These are phyloP conservation scores for Amanita muscaria DNA, from an alignment of 768 basidiomycete genomes.

Conservation along the genomic window DNA sequence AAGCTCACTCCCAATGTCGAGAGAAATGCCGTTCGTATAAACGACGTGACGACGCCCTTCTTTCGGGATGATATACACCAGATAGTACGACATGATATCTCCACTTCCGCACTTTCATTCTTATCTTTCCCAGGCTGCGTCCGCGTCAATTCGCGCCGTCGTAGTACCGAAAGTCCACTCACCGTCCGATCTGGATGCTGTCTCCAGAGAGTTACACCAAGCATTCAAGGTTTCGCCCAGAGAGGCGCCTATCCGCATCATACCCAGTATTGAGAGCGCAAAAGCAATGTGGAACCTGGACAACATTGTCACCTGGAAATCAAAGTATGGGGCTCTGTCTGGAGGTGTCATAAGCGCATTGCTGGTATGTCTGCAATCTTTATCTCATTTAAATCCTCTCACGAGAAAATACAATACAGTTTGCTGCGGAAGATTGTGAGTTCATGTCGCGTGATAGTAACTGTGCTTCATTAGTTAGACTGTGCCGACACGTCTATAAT, in stretches of 20 bases:
- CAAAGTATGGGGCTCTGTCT: constrained; percentile 31
- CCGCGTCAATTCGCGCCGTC: constrained; percentile 46
- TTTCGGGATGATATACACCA: constrained; percentile 56
- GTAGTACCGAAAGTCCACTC: constrained; percentile 82
- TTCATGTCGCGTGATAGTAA: constrained; percentile 2
- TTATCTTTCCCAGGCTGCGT: constrained; percentile 21
- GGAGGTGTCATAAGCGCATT: constrained; percentile 57
- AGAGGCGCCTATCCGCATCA: constrained; percentile 38
- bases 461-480: constrained; percentile 36
- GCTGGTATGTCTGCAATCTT: constrained; percentile 39
- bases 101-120: not conserved
- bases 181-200: constrained; percentile 50
- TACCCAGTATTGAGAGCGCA: constrained; percentile 86
- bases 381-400: not conserved
- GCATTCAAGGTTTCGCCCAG: constrained; percentile 20
- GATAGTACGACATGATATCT: constrained; percentile 32
- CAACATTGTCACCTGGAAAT: constrained; percentile 64
- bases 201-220: constrained; percentile 41
- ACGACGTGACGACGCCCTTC: constrained; percentile 56
- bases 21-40: constrained; percentile 64
- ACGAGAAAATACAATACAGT: constrained; percentile 58
- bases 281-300: constrained; percentile 56
- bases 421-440: constrained; percentile 91
- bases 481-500: constrained; percentile 84
- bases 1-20: constrained; percentile 33